Evolutionary conservation across 352 stramenopile genomes (phyloP), one percentile per base, ranked within the genome.

Genomic region (Phytophthora crassamura): DNA sequence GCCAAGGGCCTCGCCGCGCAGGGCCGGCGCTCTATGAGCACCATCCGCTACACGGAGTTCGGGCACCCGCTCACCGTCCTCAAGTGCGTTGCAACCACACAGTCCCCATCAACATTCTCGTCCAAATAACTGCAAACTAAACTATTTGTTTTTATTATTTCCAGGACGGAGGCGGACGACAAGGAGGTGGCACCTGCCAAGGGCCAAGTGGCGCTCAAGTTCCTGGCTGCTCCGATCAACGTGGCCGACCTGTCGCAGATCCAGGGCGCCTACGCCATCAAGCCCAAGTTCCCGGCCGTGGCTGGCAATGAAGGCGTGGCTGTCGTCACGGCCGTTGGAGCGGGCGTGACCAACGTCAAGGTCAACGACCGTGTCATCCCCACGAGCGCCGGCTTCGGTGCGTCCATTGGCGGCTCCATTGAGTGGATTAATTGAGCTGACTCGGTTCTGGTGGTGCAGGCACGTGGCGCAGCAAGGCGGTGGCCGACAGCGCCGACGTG

Each of bases 161-260:
- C 25, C 6, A 30, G 83, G 73, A 78, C 76, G 18, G 80, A 94
- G 61, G 67, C 52, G 32, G 86, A 93, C 59, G 82, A 90, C 53
- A 84, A 87, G 68, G 75, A 89, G 20, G 66, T 60, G 6, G 55
- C 75, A 45, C 71, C 86, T 5, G 72, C 64, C 36, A 65, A 72
- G 14, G 79, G 74, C 46, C 85, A 97, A 60, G 86, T 97, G 16
- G 85, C 82, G 38, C 74, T 97, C 59, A 93, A 95, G 78, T 95
- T 97, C 72, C 67, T 97, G 59, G 90, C 89, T 18, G 88, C 89
- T 40, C 90, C 90, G 6, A 95, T 97, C 63, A 96, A 97, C 62
- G 82, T 93, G 40, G 80, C 89, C 25, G 90, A 97, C 62, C 75
- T 96, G 55, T 93, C 85, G 60, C 86, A 95, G 80, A 93, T 96